Evolutionary conservation across 345 rosid genomes (phyloP), one percentile per base, ranked within the genome.

Genomic region (Dipteronia dyeriana): DNA sequence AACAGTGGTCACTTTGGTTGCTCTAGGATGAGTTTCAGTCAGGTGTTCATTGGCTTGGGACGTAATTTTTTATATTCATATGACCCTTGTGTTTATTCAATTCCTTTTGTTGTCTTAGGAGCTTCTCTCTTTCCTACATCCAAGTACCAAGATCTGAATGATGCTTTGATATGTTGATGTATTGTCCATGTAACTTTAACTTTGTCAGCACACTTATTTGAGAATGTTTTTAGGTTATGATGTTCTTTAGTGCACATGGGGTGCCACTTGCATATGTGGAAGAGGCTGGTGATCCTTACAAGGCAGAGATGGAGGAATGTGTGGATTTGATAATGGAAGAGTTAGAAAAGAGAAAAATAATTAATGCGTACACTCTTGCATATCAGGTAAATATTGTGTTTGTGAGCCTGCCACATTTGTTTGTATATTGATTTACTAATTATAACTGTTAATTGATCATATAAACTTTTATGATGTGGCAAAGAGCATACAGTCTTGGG

Each of bases 241-340:
- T 96, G 87, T 96, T 92, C 87, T 96, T 96, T 86, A 96, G 98
- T 83, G 99, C 99, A 26, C 99, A 96, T 78, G 99, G 99, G 61
- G 99, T 95, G 87, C 99, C 99, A 53, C 94, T 95, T 81, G 99
- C 99, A 70, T 95, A 95, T 76, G 99, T 95, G 70, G 97, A 95
- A 87, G 97, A 92, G 87, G 98, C 99, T 41, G 99, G 99, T 72
- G 99, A 95, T 83, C 99, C 99, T 12, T 95, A 95, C 90, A 93
- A 93, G 88, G 98, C 99, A 63, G 99, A 95, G 85, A 95, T 95
- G 99, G 99, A 95, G 80, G 98, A 95, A 81, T 95, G 99, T 66
- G 92, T 96, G 74, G 98, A 96, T 82, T 85, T 96, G 79, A 96
- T 96, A 74, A 93, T 96, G 86, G 97, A 96, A 79, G 99, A 96